Base-by-base conservation (phyloP, 352 stramenopile genomes). In the Phytophthora macrochlamydospora region DNA sequence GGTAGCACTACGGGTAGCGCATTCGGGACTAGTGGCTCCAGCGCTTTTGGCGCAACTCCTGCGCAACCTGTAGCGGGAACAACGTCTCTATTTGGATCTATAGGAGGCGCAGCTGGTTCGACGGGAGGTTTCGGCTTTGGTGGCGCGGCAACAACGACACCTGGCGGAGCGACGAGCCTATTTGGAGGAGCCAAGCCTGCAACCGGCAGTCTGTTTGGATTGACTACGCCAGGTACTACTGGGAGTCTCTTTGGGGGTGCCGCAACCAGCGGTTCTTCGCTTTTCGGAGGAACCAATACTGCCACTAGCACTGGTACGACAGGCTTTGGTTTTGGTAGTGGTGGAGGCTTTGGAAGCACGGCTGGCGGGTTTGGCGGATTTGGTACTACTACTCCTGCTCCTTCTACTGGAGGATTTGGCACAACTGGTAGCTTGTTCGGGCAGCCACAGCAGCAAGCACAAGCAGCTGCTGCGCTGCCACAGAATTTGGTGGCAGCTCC, bases 401-500 rank as follows among this genome's bases (percentile, higher is more conserved):
- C 62, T 32, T 66, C 62, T 62, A 63, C 63, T 7, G 71, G 71
- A 45, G 75, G 45, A 18, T 82, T 79, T 42, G 70, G 67, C 1
- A 62, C 77, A 14, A 67, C 75, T 40, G 50, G 75, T 44, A 72
- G 49, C 58, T 58, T 78, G 51, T 79, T 79, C 38, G 74, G 71
- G 8, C 74, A 78, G 28, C 30, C 71, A n/a, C 65, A 70, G 30
- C 74, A 82, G 38, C 64, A 69, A 56, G 53, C 65, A 13, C 73
- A 76, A 32, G 44, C 55, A 52, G 50, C 67, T 30, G 18, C 18
- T 24, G 49, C 73, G 8, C 76, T 84, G 33, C 80, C 79, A 32
- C 71, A 81, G 13, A 83, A 73, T 4, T 74, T 87, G 56, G 77
- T 87, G 13, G 84, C 83, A 46, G 76, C 82, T 38, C 76, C 78